Evolutionary conservation across 208 protist genomes (phyloP).

Genomic region (Leishmania gerbilli): DNA sequence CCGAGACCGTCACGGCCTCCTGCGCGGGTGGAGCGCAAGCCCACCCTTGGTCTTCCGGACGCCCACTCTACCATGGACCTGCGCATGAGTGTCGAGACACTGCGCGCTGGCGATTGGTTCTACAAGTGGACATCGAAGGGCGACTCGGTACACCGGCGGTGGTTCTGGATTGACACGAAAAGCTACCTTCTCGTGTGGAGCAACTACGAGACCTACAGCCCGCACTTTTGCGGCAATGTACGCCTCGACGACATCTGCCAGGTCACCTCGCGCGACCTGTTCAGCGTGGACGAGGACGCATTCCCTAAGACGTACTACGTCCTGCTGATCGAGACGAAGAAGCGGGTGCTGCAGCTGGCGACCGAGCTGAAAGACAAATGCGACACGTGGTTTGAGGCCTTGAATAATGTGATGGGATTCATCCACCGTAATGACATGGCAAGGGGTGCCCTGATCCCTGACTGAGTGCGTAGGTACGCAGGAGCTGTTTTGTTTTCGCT

Average conservation of each 20-base stretch:
- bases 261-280: conserved; percentile 52
- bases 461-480: conserved; percentile 17
- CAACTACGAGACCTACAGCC: conserved; percentile 58
- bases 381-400: conserved; percentile 79
- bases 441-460: conserved; percentile 40
- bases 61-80: conserved; percentile 67
- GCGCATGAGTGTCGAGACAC: conserved; percentile 60
- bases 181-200: conserved; percentile 83
- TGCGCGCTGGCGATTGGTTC: conserved; percentile 81
- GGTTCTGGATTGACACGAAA: conserved; percentile 79
- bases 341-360: conserved; percentile 69
- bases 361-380: conserved; percentile 72
- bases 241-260: conserved; percentile 71
- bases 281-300: conserved; percentile 50
- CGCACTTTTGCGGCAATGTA: conserved; percentile 54
- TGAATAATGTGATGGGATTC: conserved; percentile 77
- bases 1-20: neutral
- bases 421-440: conserved; percentile 53
- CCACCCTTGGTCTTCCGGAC: conserved; percentile 43
- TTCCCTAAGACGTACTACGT: conserved; percentile 71
- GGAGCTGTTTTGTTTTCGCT: neutral
- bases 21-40: conserved; percentile 11
- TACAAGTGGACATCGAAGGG: conserved; percentile 78
- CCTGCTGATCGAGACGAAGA: conserved; percentile 67
- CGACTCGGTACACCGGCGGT: conserved; percentile 52